These are phyloP conservation scores for Arthrobotrys conoides DNA, from an alignment of 2,329 filamentous ascomycete genomes.

Conservation along the genomic window DNA sequence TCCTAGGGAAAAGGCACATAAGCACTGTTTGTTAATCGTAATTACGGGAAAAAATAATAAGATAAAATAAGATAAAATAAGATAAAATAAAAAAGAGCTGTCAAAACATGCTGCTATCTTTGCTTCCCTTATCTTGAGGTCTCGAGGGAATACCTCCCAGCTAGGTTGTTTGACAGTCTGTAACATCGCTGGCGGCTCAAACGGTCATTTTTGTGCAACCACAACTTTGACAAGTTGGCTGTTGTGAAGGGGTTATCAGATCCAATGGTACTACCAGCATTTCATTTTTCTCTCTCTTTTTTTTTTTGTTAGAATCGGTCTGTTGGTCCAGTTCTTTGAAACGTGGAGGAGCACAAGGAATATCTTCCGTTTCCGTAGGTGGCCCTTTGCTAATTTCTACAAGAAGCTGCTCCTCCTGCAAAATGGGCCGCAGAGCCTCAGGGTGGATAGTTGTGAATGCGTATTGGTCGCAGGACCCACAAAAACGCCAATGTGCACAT, in stretches of 20 bases:
- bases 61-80: neutral
- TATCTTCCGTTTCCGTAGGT: slow-evolving; percentile 10
- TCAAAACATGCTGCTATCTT: neutral
- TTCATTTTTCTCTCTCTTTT: too few species aligned
- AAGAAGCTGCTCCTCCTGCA: neutral
- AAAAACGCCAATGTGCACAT: slow-evolving; percentile 2
- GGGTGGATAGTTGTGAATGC: slow-evolving; percentile 21
- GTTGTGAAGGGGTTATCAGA: slow-evolving; percentile 6
- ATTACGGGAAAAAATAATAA: slow-evolving; percentile 1
- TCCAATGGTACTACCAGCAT: neutral
- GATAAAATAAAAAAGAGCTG: neutral
- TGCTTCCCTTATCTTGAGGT: neutral
- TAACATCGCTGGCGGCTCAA: slow-evolving; percentile 33
- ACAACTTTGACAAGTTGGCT: slow-evolving; percentile 15
- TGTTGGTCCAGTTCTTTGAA: slow-evolving; percentile 19
- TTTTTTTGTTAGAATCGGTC: neutral
- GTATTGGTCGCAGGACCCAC: slow-evolving; percentile 13
- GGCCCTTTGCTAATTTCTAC: slow-evolving; percentile 19
- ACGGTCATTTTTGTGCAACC: slow-evolving; percentile 29
- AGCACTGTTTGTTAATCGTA: neutral
- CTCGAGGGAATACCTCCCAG: neutral
- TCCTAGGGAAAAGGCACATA: slow-evolving; percentile 1
- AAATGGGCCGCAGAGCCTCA: slow-evolving; percentile 31
- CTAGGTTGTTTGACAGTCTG: slow-evolving; percentile 5
- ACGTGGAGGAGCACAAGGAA: slow-evolving; percentile 40